Evolutionary conservation across 2,329 filamentous ascomycete species (phyloP).

Genomic region (Magnaporthiopsis incrustans): DNA sequence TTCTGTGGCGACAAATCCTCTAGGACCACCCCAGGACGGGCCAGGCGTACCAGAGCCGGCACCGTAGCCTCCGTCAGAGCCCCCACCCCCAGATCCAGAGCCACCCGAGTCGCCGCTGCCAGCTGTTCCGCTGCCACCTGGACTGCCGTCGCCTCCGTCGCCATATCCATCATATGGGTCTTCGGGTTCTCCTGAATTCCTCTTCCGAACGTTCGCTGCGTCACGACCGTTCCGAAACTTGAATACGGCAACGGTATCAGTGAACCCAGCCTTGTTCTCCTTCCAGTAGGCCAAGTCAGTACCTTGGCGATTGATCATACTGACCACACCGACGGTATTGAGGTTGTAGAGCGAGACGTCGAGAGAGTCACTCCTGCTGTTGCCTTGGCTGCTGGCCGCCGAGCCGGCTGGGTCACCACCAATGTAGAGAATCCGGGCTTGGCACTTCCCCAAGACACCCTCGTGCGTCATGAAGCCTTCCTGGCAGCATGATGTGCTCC

Average conservation of each 20-base stretch:
- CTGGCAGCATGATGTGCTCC: constrained; percentile 39
- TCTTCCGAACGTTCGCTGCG: not conserved
- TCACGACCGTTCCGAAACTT: constrained; percentile 6
- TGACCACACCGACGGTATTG: constrained; percentile 9
- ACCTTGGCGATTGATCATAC: constrained; percentile 14
- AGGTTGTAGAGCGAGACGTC: constrained; percentile 3
- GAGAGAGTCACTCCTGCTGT: constrained; percentile 10
- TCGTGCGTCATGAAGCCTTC: constrained; percentile 17
- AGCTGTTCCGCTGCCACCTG: not conserved
- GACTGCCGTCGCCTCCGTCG: not conserved
- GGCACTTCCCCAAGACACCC: constrained; percentile 30
- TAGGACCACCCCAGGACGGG: not conserved
- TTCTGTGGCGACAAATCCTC: constrained; percentile 1
- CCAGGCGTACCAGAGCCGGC: not conserved
- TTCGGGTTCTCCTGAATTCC: not conserved
- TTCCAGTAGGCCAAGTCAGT: constrained; percentile 12
- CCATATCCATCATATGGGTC: not conserved
- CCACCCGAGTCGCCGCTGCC: not conserved
- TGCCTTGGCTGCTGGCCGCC: constrained; percentile 12
- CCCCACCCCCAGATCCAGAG: not conserved
- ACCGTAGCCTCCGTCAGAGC: not conserved
- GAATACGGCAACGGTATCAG: constrained; percentile 17
- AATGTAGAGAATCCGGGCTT: constrained; percentile 31
- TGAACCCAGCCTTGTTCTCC: constrained; percentile 16
- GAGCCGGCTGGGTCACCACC: constrained; percentile 12